Conservation (phyloP, 2,329 filamentous ascomycete genomes). For the Incumbomyces delicatus region DNA sequence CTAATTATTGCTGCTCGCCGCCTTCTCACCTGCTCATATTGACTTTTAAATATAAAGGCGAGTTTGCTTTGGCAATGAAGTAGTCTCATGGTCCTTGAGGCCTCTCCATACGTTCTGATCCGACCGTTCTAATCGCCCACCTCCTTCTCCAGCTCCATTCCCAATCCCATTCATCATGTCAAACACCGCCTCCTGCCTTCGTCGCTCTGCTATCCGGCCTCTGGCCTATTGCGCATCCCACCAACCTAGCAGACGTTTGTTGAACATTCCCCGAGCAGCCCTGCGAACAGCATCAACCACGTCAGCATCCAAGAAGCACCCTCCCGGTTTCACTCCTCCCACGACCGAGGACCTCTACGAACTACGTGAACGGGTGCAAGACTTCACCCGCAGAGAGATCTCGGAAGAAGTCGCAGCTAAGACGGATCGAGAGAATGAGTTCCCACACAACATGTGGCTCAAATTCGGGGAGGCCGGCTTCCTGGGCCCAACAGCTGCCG, state of each 20-base stretch:
- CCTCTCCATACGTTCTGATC: no score
- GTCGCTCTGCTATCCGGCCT: neutral
- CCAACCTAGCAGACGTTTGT: neutral
- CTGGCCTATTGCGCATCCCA: neutral
- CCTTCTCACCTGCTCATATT: no score
- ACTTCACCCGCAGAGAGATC: constrained; percentile 85
- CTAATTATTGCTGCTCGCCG: no score
- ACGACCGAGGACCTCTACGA: constrained; percentile 65
- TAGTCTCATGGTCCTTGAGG: no score
- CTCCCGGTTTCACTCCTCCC: constrained; percentile 55
- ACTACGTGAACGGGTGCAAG: constrained; percentile 72
- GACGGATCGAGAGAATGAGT: constrained; percentile 80
- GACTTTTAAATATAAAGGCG: no score
- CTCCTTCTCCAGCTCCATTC: no score
- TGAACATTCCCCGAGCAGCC: neutral
- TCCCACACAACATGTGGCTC: constrained; percentile 84
- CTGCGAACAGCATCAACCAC: constrained; percentile 27
- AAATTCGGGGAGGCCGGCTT: constrained; percentile 88
- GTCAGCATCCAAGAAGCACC: constrained; percentile 54
- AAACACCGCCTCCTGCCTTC: no score
- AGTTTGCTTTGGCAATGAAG: no score
- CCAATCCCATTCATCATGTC: no score
- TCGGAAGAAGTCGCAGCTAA: constrained; percentile 67
- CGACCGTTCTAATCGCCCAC: no score
- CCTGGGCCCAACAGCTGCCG: constrained; percentile 85